Percentiles rank a stretch among this genome's conserved stretches.
Conservation (phyloP, 495 filamentous ascomycete genomes). For the Chaetomium fimeti region DNA sequence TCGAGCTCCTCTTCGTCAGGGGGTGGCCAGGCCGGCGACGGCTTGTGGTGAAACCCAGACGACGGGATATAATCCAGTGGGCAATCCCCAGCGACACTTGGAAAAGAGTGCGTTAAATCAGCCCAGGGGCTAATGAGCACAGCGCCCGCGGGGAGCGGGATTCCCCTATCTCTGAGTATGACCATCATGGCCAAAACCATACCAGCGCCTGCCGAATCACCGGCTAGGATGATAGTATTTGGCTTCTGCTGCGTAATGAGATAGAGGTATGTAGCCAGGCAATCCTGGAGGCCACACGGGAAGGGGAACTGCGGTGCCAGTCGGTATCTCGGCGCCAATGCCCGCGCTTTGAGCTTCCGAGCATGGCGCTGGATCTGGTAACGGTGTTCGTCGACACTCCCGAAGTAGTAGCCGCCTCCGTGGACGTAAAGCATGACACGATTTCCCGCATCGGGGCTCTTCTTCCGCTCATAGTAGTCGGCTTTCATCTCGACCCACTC, state of each 20-base stretch:
- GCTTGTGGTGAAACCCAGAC: slow-evolving; percentile 81
- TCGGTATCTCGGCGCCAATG: slow-evolving; percentile 84
- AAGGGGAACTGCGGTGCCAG: slow-evolving; percentile 93
- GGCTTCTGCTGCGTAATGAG: slow-evolving; percentile 71
- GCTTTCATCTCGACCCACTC: slow-evolving; percentile 96
- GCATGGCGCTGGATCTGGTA: slow-evolving; percentile 96
- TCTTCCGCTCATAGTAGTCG: slow-evolving; percentile 71
- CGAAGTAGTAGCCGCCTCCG: slow-evolving; percentile 71
- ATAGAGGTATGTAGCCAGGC: slow-evolving; percentile 79
- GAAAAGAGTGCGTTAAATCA: slow-evolving; percentile 91
- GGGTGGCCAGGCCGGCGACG: slow-evolving; percentile 86
- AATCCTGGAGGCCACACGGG: slow-evolving; percentile 86
- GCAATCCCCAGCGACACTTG: slow-evolving; percentile 72
- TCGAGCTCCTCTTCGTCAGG: slow-evolving; percentile 69
- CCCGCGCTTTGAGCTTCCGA: slow-evolving; percentile 82
- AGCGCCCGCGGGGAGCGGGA: slow-evolving; percentile 83
- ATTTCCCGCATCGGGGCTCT: slow-evolving; percentile 54
- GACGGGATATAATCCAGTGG: slow-evolving; percentile 82
- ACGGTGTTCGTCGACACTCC: slow-evolving; percentile 89
- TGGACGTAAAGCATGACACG: slow-evolving; percentile 92
- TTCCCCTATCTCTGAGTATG: slow-evolving; percentile 71
- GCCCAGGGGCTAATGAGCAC: slow-evolving; percentile 92
- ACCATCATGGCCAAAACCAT: slow-evolving; percentile 81
- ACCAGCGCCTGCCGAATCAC: slow-evolving; percentile 88
- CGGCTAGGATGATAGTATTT: slow-evolving; percentile 74